Conservation (phyloP, 202 grass and related monocot genomes). For the Hordeum pubiflorum region DNA sequence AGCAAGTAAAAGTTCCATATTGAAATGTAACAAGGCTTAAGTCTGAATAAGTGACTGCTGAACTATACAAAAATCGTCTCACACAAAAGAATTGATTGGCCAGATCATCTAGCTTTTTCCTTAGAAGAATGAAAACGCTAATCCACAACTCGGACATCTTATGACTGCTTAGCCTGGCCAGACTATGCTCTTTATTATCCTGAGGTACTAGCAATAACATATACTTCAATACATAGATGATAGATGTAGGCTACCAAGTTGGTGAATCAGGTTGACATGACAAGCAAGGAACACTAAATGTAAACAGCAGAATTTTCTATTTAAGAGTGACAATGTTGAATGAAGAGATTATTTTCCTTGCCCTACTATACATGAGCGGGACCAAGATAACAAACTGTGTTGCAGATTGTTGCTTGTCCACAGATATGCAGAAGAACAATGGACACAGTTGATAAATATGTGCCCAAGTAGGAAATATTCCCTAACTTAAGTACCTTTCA, state of each 20-base stretch:
- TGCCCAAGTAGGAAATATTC: neutral
- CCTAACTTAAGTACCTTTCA: constrained; percentile 55
- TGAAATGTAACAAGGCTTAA: constrained; percentile 1
- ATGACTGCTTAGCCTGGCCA: neutral
- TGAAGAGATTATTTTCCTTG: constrained; percentile 10
- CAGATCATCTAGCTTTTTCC: neutral
- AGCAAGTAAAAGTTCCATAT: constrained; percentile 28
- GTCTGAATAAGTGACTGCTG: neutral
- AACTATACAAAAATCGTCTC: neutral
- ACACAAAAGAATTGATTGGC: neutral
- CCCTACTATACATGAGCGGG: constrained; percentile 3
- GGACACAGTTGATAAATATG: neutral
- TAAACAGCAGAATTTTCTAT: constrained; percentile 1
- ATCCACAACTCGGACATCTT: neutral
- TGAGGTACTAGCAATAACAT: neutral
- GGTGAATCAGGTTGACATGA: constrained; percentile 11
- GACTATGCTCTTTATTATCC: neutral
- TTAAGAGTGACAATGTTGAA: neutral
- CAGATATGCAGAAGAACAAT: constrained; percentile 11
- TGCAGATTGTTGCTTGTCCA: neutral
- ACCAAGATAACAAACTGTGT: constrained; percentile 1
- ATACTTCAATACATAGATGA: neutral
- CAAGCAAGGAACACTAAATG: neutral
- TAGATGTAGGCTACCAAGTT: neutral
- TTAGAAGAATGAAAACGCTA: constrained; percentile 12